Evolutionary conservation across 108 stramenopile genomes (phyloP).

Genomic region (Pseudonitzschia multiseries): DNA sequence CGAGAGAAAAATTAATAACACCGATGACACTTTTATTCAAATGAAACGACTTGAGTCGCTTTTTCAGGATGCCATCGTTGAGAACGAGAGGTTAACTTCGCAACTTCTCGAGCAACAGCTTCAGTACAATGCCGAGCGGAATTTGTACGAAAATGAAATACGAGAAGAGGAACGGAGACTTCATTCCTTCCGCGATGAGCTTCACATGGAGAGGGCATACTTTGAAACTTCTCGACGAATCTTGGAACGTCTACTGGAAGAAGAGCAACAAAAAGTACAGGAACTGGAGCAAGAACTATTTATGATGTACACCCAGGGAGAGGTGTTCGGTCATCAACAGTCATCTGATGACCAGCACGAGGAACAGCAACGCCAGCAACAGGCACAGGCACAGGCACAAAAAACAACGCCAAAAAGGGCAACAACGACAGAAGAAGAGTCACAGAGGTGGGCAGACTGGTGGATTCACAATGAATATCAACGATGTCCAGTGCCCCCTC

Average conservation of each 20-base stretch:
- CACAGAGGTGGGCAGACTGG: not conserved
- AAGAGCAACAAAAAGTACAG: constrained; percentile 11
- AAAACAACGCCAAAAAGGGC: not conserved
- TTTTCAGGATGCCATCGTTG: not conserved
- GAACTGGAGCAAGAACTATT: not conserved
- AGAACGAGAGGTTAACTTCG: constrained; percentile 9
- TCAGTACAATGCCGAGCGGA: not conserved
- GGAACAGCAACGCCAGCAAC: not conserved
- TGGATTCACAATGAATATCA: constrained; percentile 10
- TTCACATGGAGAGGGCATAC: constrained; percentile 18
- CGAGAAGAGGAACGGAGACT: constrained; percentile 9
- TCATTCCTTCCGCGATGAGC: constrained; percentile 10
- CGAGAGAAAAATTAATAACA: not conserved
- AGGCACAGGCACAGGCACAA: too few species aligned
- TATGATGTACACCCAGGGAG: not conserved
- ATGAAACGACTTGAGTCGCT: constrained; percentile 7
- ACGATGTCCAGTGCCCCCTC: constrained; percentile 10
- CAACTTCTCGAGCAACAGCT: constrained; percentile 5
- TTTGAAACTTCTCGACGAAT: constrained; percentile 21
- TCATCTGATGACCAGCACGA: not conserved
- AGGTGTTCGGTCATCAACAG: constrained; percentile 1
- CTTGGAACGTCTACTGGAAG: constrained; percentile 6
- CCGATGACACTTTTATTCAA: not conserved
- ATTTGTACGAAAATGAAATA: not conserved
- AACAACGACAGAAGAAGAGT: not conserved